A percentile compares a stretch with the other conserved stretches of the same genome.
phyloP scores from a whole-genome alignment of 2,329 filamentous ascomycete species.

The Aspergillus udagawae region DNA sequence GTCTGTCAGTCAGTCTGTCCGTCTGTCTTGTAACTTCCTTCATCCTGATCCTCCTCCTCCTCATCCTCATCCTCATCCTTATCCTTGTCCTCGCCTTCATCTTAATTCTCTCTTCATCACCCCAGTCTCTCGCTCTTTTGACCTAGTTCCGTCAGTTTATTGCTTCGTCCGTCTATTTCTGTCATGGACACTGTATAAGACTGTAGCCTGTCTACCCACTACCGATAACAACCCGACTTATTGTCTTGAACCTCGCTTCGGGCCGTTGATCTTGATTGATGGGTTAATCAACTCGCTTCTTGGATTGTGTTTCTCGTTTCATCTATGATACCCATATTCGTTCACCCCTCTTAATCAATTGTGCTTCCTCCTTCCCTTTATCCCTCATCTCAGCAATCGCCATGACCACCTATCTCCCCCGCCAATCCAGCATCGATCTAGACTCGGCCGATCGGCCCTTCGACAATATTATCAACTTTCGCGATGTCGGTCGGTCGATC shows the following conservation, averaged over 20 bases:
- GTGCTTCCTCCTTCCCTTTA: background rate
- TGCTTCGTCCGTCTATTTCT: background rate
- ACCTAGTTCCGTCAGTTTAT: background rate
- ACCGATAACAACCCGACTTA: background rate
- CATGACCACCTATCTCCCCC: slow-evolving; percentile 11
- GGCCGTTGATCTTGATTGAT: background rate
- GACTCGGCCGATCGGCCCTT: slow-evolving; percentile 39
- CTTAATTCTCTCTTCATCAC: background rate
- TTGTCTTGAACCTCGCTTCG: background rate
- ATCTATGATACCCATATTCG: background rate
- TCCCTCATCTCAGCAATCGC: background rate
- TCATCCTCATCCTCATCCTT: no score
- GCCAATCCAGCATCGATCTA: slow-evolving; percentile 30
- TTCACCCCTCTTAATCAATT: background rate
- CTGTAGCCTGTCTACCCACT: background rate
- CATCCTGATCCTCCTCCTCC: background rate
- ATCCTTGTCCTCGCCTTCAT: background rate
- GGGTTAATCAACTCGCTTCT: background rate
- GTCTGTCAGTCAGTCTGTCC: background rate
- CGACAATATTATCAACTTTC: slow-evolving; percentile 67
- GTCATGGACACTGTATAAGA: background rate
- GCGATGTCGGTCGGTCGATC: slow-evolving; percentile 67
- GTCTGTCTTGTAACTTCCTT: background rate
- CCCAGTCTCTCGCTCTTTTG: background rate
- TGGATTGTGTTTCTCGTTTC: background rate